Percentiles rank a stretch among this genome's conserved stretches.
These are phyloP conservation scores for Talaromyces sp. DNA, from an alignment of 2,329 filamentous ascomycete species.

Conservation along the genomic window DNA sequence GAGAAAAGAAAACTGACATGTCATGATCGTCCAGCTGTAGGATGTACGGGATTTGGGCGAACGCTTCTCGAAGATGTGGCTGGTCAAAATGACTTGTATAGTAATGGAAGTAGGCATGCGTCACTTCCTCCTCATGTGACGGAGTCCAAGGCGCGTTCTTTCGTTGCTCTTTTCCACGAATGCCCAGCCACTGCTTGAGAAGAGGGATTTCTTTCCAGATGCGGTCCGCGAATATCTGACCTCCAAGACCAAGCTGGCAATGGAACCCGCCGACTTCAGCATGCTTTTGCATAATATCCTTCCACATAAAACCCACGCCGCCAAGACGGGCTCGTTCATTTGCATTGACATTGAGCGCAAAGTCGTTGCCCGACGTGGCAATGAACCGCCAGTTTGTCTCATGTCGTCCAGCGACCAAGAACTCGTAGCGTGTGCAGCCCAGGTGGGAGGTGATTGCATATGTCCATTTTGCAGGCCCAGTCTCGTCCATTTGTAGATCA, in stretches of 20 bases:
- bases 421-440: slow-evolving; percentile 97
- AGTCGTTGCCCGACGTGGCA: slow-evolving; percentile 94
- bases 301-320: slow-evolving; percentile 96
- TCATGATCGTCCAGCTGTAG: slow-evolving; percentile 95
- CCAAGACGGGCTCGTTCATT: slow-evolving; percentile 81
- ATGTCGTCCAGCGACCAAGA: slow-evolving; percentile 82
- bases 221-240: slow-evolving; percentile 92
- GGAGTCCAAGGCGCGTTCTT: slow-evolving; percentile 91
- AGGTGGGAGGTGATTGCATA: slow-evolving; percentile 96
- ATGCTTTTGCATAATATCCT: slow-evolving; percentile 96
- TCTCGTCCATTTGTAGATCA: slow-evolving; percentile 82
- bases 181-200: slow-evolving; percentile 90
- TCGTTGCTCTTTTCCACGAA: slow-evolving; percentile 86
- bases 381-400: slow-evolving; percentile 96
- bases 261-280: slow-evolving; percentile 95
- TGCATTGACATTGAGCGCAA: slow-evolving; percentile 78
- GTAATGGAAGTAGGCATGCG: slow-evolving; percentile 97
- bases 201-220: slow-evolving; percentile 94
- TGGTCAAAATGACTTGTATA: slow-evolving; percentile 99
- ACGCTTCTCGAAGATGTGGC: slow-evolving; percentile 87
- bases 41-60: slow-evolving; percentile 93
- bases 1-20: slow-evolving; percentile 62
- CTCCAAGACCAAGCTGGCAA: slow-evolving; percentile 82
- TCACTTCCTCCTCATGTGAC: slow-evolving; percentile 89
- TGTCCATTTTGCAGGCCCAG: slow-evolving; percentile 78